Conservation (phyloP, 352 stramenopile species). For the Globisporangium mamillatum region DNA sequence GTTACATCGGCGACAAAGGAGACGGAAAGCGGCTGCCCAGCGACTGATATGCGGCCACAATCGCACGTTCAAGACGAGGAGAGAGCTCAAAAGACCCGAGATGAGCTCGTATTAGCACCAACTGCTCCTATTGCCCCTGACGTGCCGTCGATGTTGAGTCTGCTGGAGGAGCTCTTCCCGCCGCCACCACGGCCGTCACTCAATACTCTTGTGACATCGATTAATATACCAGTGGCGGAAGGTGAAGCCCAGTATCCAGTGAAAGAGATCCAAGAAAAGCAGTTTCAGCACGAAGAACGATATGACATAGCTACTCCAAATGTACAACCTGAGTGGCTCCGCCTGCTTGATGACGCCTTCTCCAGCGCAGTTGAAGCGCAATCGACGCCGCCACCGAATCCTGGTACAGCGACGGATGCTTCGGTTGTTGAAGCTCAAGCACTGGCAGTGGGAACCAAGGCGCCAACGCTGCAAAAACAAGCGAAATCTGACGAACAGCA, state of each 20-base stretch:
- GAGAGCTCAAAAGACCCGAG: no score
- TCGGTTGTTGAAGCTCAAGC: neutral
- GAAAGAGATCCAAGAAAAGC: neutral
- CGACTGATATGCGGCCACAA: neutral
- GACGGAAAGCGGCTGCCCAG: neutral
- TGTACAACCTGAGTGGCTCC: neutral
- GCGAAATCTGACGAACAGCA: neutral
- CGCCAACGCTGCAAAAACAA: neutral
- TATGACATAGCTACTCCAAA: neutral
- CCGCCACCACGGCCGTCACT: neutral
- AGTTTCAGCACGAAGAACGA: neutral
- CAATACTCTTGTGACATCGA: neutral
- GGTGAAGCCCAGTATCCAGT: neutral
- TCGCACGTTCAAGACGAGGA: neutral
- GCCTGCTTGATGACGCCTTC: neutral
- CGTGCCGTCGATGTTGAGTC: neutral
- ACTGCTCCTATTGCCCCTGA: neutral
- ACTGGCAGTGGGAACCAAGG: neutral
- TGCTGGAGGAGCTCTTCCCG: slow-evolving; percentile 11
- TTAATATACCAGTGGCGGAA: neutral
- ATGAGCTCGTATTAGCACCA: no score
- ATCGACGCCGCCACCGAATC: neutral
- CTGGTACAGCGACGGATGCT: neutral
- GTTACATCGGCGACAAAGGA: neutral
- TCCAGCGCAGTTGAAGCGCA: neutral